These are phyloP conservation scores for Helichrysum umbraculigerum DNA, from an alignment of 129 eudicot genomes.

Conservation along the genomic window DNA sequence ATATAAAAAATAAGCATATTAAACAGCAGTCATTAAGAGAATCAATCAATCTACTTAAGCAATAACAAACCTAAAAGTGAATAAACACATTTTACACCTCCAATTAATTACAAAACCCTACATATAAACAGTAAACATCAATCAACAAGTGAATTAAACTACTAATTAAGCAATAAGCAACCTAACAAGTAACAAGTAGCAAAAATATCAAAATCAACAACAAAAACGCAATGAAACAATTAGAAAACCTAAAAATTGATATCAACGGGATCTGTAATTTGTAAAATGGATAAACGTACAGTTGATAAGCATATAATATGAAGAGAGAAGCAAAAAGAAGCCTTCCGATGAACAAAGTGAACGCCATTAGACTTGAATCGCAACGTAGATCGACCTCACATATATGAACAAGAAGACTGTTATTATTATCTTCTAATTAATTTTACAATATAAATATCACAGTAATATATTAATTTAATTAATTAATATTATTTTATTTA, in stretches of 20 bases:
- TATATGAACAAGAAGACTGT: not conserved
- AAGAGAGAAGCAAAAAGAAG: conserved; percentile 29
- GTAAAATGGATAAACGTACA: conserved; percentile 12
- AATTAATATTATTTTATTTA: no score
- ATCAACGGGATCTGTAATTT: conserved; percentile 12
- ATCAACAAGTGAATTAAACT: no score
- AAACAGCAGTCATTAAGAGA: not conserved
- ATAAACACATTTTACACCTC: no score
- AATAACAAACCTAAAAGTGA: no score
- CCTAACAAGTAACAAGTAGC: not conserved
- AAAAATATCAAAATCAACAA: not conserved
- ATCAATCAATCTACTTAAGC: no score
- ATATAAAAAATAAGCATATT: not conserved
- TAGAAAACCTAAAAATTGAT: not conserved
- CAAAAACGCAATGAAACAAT: not conserved
- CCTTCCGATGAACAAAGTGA: not conserved
- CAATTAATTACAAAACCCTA: no score
- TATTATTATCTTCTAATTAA: not conserved
- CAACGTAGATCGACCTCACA: not conserved
- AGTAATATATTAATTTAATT: no score
- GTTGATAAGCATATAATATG: conserved; percentile 44
- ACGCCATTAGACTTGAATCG: not conserved
- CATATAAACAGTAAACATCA: not conserved
- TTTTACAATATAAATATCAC: no score
- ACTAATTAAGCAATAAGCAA: not conserved